Evolutionary conservation across 495 filamentous ascomycete species (phyloP), one percentile per base, ranked within the genome.

Genomic region (Lophiotrema nucula): DNA sequence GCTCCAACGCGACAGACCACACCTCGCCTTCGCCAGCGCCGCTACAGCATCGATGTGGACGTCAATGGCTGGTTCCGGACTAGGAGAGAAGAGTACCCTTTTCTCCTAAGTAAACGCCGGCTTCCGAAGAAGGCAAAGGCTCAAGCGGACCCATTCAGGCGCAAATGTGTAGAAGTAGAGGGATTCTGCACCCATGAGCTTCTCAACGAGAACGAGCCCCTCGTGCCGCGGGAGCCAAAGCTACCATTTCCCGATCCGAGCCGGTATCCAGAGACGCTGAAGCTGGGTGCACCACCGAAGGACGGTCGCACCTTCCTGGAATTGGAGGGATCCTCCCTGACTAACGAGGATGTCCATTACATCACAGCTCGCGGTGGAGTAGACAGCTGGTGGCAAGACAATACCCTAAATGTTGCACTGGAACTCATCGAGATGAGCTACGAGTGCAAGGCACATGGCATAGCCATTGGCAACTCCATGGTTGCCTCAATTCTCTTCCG

Each of bases 381-480:
- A 12, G 23, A 59, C 15, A 44, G 56, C 57, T 60, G 57, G 57
- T 53, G 45, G 12, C 21, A 18, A 4, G 57, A 60, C 42, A 16
- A 12, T 22, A 42, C 31, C 31, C 42, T 53, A 13, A 33, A 60
- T 24, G 31, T 49, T 16, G 48, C 48, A 2, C 33, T 53, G 11
- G 37, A 45, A 23, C 13, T 54, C 13, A 12, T 53, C 31, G 18
- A 25, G 1, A 18, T 18, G 11, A 25, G 21, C 3, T 41, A 31
- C 38, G n/a, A 41, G 8, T 37, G 41, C 45, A 31, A 45, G 6
- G n/a, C 33, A 0, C 13, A 55, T 23, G 58, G 51, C 3, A 56
- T 62, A n/a, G 44, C 15, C n/a, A 43, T 62, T 23, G 38, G 26
- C 18, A 50, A 48, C 15, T 33, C 45, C 12, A 13, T 42, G 4